Evolutionary conservation across 1,284 basidiomycete species (phyloP).

Genomic region (Laetiporus sulphureus): DNA sequence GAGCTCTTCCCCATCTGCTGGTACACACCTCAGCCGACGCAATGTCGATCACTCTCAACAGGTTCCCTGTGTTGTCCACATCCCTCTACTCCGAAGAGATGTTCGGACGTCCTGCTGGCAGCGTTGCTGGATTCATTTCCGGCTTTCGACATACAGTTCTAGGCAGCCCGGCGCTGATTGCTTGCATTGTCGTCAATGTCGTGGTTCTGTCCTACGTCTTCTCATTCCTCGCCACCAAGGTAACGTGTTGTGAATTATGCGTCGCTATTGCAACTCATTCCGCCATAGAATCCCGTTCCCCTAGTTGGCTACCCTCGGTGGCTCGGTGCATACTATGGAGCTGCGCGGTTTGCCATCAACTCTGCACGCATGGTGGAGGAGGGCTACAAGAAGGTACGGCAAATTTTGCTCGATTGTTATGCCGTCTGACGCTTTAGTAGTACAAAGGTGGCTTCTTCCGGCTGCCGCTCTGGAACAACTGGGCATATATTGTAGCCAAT

Average conservation of each 20-base stretch:
- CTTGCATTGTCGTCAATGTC: conserved; percentile 6
- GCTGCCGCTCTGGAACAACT: conserved; percentile 6
- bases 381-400: conserved; percentile 7
- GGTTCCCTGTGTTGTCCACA: conserved; percentile 5
- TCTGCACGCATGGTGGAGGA: conserved; percentile 6
- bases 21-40: neutral
- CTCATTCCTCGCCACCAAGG: conserved; percentile 5
- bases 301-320: conserved; percentile 7
- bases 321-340: conserved; percentile 6
- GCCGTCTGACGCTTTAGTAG: neutral
- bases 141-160: conserved; percentile 3
- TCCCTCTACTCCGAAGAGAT: conserved; percentile 4
- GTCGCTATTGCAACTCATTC: too few species aligned
- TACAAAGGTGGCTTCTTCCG: conserved; percentile 5
- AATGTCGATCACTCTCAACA: conserved; percentile 9
- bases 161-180: conserved; percentile 2
- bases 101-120: conserved; percentile 4
- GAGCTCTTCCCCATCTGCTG: neutral
- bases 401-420: neutral
- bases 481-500: conserved; percentile 5
- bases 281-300: conserved; percentile 1
- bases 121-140: conserved; percentile 6
- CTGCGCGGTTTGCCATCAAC: conserved; percentile 6
- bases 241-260: too few species aligned
- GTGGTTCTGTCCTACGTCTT: conserved; percentile 7